Base-by-base conservation (phyloP, 2,329 filamentous ascomycete species). In the Beauveria pseudobassiana region DNA sequence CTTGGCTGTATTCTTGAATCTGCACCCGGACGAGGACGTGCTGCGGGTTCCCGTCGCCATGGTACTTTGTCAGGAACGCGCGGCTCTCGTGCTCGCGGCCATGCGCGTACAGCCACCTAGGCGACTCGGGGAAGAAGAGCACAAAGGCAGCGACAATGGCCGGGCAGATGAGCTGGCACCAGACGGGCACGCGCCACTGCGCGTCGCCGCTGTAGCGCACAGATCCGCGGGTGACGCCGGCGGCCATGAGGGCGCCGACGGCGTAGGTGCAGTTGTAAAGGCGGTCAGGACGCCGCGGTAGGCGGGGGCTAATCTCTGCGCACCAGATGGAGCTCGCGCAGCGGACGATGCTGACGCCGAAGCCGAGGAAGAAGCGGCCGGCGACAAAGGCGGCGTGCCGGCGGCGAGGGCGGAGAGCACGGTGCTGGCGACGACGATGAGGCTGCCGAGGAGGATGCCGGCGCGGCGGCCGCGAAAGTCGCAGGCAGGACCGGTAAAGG, bases 281-380 rank as follows among this genome's bases (percentile, higher is more conserved):
- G 67, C 71, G 9, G 68, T 69, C 34, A 78, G 70, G 16, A 74
- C 64, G 51, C 77, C 77, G 55, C 77, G 73, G 63, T 74, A 77
- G 9, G 74, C 75, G 2, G 76, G 77, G 75, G 58, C 73, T 73
- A 48, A 77, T 74, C 65, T 79, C 77, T 20, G 77, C 72, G 42
- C 77, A 75, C 66, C 78, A 78, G 28, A 77, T 76, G 22, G 75
- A 72, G 5, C 75, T 54, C 14, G 59, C 50, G 50, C 59, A 54
- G 40, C 50, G 73, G 30, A 74, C 74, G 64, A 79, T 75, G 38
- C 59, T 51, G 20, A 63, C 61, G n/a, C 78, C 77, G 64, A 86
- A 86, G 59, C 85, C 85, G 3, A 87, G 78, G 22, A 87, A 71
- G 72, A 87, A 86, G 30, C 83, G 79, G n/a, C 83, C 83, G 49